phyloP scores from a whole-genome alignment of 108 stramenopile species.

The Mediolabrus comicus region DNA sequence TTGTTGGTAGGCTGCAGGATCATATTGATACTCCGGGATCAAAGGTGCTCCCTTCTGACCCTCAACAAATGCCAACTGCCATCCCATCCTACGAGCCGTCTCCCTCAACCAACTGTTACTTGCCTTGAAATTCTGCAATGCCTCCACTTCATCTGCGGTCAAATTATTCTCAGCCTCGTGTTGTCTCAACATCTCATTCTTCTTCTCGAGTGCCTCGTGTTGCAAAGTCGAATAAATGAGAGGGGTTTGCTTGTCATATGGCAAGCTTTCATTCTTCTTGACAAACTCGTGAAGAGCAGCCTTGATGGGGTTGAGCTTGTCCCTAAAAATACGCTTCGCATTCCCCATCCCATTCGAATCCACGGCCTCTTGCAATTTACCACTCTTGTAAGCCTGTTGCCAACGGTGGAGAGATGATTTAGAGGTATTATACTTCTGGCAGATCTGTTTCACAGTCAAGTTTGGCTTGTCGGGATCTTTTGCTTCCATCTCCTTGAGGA shows the following conservation, averaged over 20 bases:
- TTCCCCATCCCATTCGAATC: neutral
- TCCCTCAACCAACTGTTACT: neutral
- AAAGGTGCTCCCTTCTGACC: slow-evolving; percentile 1
- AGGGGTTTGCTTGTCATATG: neutral
- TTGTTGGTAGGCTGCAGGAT: neutral
- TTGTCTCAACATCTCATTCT: neutral
- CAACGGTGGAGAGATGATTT: slow-evolving; percentile 8
- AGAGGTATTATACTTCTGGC: slow-evolving; percentile 5
- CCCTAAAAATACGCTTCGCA: neutral
- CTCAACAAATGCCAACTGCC: neutral
- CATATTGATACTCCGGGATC: neutral
- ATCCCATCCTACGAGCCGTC: neutral
- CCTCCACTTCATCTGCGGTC: neutral
- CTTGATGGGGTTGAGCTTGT: neutral
- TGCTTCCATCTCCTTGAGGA: slow-evolving; percentile 2
- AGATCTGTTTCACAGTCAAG: neutral
- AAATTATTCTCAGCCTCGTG: neutral
- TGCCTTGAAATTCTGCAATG: neutral
- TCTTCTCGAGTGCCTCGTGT: neutral
- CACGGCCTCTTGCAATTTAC: neutral
- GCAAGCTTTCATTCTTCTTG: neutral
- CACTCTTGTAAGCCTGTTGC: neutral
- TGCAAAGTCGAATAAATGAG: neutral
- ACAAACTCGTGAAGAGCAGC: slow-evolving; percentile 1
- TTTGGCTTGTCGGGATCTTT: neutral